Evolutionary conservation across 768 basidiomycete species (phyloP).

Genomic region (Russula abietina): DNA sequence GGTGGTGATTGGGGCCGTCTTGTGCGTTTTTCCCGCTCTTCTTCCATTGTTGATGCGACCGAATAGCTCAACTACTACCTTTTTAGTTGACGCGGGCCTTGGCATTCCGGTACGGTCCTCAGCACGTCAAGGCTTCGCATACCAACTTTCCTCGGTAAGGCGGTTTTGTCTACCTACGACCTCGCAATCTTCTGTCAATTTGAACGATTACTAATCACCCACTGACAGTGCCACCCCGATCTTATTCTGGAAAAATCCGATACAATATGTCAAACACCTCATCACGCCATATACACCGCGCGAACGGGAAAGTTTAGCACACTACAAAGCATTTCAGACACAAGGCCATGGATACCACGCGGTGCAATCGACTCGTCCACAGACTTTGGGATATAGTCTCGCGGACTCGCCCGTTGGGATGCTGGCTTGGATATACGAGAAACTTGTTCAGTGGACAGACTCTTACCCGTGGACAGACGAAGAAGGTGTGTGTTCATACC

Average conservation of each 20-base stretch:
- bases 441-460: constrained; percentile 35
- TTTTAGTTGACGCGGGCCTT: constrained; percentile 30
- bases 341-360: constrained; percentile 33
- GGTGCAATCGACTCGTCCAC: constrained; percentile 32
- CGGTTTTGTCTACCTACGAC: too few relatives aligned
- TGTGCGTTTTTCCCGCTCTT: constrained; percentile 27
- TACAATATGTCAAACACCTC: constrained; percentile 30
- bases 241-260: constrained; percentile 24
- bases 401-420: constrained; percentile 52
- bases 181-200: not conserved
- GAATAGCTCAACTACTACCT: not conserved
- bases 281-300: constrained; percentile 29
- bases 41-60: not conserved
- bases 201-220: not conserved
- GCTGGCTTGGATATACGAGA: constrained; percentile 37
- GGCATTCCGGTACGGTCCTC: constrained; percentile 28
- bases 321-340: constrained; percentile 21
- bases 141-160: constrained; percentile 32
- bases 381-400: constrained; percentile 43
- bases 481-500: constrained; percentile 35
- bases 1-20: constrained; percentile 45
- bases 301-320: constrained; percentile 29
- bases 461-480: constrained; percentile 53
- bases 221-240: constrained; percentile 1
- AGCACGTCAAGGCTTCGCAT: constrained; percentile 33